Evolutionary conservation across 306 rosid species (phyloP), one percentile per base, ranked within the genome.

Genomic region (Cucurbita argyrosperma): DNA sequence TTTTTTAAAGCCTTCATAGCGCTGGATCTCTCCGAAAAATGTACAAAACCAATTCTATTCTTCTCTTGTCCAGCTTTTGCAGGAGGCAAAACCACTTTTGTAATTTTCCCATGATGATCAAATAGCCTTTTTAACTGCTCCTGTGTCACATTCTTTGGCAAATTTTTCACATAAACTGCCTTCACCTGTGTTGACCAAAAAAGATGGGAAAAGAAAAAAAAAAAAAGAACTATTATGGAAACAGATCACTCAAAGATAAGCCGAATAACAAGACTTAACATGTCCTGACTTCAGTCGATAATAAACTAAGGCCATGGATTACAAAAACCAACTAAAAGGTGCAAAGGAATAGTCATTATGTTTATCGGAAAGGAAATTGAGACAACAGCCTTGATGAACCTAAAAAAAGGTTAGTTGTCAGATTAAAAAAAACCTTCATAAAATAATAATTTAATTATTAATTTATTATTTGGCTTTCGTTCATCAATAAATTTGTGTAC

Each of bases 81-180:
- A 14, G 96, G 92, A 40, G 98, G 98, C 73, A 94, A 87, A 84
- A 90, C 97, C 87, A 89, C 97, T 85, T 94, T 94, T n/a, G 86
- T 89, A 68, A 90, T 90, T 83, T 89, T 94, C 74, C 98, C 98
- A 76, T 90, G 97, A 74, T 85, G 97, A 73, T 94, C 98, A 83
- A 94, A 94, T 71, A 88, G 90, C 83, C 85, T 82, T 88, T 85
- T 90, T 80, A 94, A 58, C 81, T 94, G 90, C 76, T 89, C 97
- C 84, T 91, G 97, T 37, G 97, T 90, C n/a, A 90, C 90, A 86
- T 83, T 85, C 85, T 84, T 86, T 1, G 98, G 98, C 51, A 94
- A 80, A 83, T 90, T 86, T 83, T 94, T 94, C 79, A 94, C 97
- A 42, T 94, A 90, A 26, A 94, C 90, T 12, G 97, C 98, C 82